Conservation (phyloP, 2,329 filamentous ascomycete species). For the Ceratocystis huliohia region DNA sequence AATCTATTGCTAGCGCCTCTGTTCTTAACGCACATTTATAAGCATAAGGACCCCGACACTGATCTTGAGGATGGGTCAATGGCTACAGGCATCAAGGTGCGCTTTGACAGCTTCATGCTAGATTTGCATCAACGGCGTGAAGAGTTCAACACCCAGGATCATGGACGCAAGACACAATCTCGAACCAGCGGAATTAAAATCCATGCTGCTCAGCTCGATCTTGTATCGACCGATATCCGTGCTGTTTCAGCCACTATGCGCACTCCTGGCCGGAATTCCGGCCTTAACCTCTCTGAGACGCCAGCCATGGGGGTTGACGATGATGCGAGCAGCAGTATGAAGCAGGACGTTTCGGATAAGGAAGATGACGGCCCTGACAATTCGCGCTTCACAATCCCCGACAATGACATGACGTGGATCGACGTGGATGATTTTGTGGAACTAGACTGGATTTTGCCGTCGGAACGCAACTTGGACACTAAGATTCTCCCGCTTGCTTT, state of each 20-base stretch:
- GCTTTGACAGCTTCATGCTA: conserved; percentile 92
- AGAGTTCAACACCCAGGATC: conserved; percentile 72
- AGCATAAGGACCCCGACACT: conserved; percentile 91
- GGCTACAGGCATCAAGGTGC: conserved; percentile 90
- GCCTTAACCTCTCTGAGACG: background rate
- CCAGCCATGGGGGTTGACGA: conserved; percentile 10
- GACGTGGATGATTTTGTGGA: conserved; percentile 99
- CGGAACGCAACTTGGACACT: conserved; percentile 80
- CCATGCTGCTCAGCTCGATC: conserved; percentile 83
- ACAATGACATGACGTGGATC: conserved; percentile 92
- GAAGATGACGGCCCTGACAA: conserved; percentile 52
- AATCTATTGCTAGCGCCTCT: conserved; percentile 82
- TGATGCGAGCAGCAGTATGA: conserved; percentile 12
- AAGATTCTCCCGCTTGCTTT: conserved; percentile 87
- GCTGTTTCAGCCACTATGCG: conserved; percentile 85
- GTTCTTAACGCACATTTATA: conserved; percentile 94
- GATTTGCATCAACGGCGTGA: conserved; percentile 90
- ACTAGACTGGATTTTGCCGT: conserved; percentile 86
- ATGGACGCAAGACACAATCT: conserved; percentile 60
- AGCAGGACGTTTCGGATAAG: conserved; percentile 26
- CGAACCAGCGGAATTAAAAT: conserved; percentile 90
- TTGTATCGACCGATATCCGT: conserved; percentile 80
- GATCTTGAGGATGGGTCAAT: conserved; percentile 64
- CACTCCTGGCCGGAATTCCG: conserved; percentile 31
- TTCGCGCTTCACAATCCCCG: conserved; percentile 86